A percentile compares a stretch with the other conserved stretches of the same genome.
Evolutionary conservation across 805 yeast species (phyloP).

Genomic region (Blastobotrys mokoenaii): DNA sequence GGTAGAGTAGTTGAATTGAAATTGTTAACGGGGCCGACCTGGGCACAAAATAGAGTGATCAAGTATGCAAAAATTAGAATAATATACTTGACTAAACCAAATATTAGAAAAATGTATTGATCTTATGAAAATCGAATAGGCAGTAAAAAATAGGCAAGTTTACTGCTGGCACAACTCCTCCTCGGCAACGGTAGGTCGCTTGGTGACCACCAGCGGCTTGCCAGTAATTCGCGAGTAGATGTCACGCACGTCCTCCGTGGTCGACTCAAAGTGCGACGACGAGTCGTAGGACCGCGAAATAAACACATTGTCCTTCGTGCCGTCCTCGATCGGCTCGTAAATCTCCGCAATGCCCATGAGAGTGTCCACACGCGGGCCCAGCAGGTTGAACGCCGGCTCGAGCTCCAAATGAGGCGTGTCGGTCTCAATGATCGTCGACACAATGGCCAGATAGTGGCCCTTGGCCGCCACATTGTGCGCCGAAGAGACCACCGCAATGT

Average conservation of each 20-base stretch:
- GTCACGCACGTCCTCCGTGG: conserved; percentile 95
- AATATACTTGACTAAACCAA: too few species aligned
- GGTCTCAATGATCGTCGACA: conserved; percentile 91
- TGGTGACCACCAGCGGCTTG: conserved; percentile 78
- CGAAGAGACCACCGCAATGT: conserved; percentile 81
- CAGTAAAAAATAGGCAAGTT: too few species aligned
- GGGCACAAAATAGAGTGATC: too few species aligned
- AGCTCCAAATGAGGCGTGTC: conserved; percentile 85
- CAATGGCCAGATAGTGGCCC: conserved; percentile 86
- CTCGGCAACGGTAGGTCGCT: conserved; percentile 61
- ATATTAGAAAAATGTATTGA: too few species aligned
- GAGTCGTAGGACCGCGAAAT: conserved; percentile 90
- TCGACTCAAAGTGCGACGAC: conserved; percentile 87
- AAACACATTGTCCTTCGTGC: conserved; percentile 67
- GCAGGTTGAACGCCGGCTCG: conserved; percentile 85
- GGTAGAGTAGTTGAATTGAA: too few species aligned
- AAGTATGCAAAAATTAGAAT: too few species aligned
- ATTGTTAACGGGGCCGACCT: too few species aligned
- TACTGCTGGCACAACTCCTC: conserved; percentile 27
- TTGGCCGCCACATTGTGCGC: conserved; percentile 85
- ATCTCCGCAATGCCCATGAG: conserved; percentile 91
- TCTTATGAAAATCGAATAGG: too few species aligned
- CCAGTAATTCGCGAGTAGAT: conserved; percentile 88
- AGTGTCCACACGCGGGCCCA: conserved; percentile 71
- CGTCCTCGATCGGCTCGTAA: conserved; percentile 81